These are phyloP conservation scores for Truncatella angustata DNA, from an alignment of 2,329 filamentous ascomycete genomes.

Conservation along the genomic window DNA sequence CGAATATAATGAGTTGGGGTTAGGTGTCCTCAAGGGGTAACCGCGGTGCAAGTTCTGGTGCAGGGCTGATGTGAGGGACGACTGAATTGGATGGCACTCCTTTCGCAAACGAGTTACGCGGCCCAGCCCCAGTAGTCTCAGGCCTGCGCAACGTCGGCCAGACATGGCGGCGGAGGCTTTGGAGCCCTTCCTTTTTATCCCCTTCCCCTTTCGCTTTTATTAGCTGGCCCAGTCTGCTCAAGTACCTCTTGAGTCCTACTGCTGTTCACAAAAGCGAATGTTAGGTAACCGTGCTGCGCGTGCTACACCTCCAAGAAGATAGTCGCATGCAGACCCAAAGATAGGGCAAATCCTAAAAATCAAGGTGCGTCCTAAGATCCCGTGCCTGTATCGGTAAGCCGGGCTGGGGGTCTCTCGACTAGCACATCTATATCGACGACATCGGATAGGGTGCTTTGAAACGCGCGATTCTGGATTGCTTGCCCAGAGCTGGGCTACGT, in stretches of 20 bases:
- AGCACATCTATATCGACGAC: slow-evolving; percentile 7
- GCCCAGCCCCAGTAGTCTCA: slow-evolving; percentile 10
- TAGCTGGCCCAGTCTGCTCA: neutral
- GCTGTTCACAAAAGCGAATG: too few species aligned
- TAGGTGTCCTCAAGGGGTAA: slow-evolving; percentile 14
- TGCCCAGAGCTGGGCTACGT: slow-evolving; percentile 5
- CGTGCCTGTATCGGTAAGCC: slow-evolving; percentile 3
- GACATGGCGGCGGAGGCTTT: slow-evolving; percentile 10
- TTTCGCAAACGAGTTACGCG: slow-evolving; percentile 8
- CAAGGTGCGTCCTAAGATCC: neutral
- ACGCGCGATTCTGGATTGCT: slow-evolving; percentile 5
- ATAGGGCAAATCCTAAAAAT: neutral
- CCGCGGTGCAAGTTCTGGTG: neutral
- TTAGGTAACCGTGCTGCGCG: neutral
- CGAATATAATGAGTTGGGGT: slow-evolving; percentile 7
- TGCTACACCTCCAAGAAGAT: too few species aligned
- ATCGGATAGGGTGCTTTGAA: slow-evolving; percentile 8
- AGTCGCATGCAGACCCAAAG: slow-evolving; percentile 3
- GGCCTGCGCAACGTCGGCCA: slow-evolving; percentile 11
- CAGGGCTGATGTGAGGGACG: slow-evolving; percentile 4
- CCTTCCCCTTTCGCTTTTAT: neutral
- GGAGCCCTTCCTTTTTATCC: neutral
- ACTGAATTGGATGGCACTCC: neutral
- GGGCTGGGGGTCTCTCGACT: neutral
- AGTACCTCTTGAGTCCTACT: neutral